phyloP scores from a whole-genome alignment of 345 rosid species.

The Litchi chinensis region DNA sequence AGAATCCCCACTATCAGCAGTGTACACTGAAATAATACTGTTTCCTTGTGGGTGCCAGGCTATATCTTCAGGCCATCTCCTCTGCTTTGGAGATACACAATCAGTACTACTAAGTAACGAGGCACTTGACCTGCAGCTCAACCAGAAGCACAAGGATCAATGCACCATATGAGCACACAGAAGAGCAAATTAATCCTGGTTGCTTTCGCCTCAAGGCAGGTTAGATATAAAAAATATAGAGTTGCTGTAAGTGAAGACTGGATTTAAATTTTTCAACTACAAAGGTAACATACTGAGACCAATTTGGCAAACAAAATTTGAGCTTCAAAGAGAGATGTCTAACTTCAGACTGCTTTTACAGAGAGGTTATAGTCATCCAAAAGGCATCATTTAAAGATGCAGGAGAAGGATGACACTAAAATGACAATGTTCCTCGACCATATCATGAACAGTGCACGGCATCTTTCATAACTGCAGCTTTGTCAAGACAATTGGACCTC shows the following conservation, averaged over 20 bases:
- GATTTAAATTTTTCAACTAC: background rate
- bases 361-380: background rate
- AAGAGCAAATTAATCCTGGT: slow-evolving; percentile 9
- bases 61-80: slow-evolving; percentile 96
- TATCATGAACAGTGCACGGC: background rate
- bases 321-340: background rate
- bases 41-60: slow-evolving; percentile 91
- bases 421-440: background rate
- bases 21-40: slow-evolving; percentile 63
- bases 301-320: background rate
- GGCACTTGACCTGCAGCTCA: slow-evolving; percentile 63
- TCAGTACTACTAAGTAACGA: slow-evolving; percentile 71
- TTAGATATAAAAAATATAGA: background rate
- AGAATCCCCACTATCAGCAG: slow-evolving; percentile 80
- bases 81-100: slow-evolving; percentile 61
- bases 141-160: slow-evolving; percentile 1
- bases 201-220: background rate
- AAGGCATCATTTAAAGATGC: background rate
- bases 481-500: background rate
- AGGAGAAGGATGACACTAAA: background rate
- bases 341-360: slow-evolving; percentile 5
- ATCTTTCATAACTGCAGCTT: background rate
- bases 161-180: background rate
- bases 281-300: background rate
- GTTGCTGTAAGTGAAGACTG: background rate